Percentiles rank a stretch among this genome's conserved stretches.
These are phyloP conservation scores for Hypoxylon sp. DNA, from an alignment of 2,329 filamentous ascomycete genomes.

Conservation along the genomic window DNA sequence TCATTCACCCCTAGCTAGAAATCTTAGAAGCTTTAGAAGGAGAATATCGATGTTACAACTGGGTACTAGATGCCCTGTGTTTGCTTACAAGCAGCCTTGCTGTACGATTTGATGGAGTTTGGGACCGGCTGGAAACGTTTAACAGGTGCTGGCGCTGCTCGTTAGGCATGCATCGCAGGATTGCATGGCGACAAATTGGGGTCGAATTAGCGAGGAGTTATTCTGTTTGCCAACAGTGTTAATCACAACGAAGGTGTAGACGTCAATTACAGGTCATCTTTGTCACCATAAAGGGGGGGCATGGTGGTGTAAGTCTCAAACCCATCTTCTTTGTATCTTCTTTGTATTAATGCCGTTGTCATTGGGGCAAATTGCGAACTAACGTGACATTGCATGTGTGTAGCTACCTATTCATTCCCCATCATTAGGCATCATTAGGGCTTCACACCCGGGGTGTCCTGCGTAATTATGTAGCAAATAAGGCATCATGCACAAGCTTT, in stretches of 20 bases:
- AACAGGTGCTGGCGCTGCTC: conserved; percentile 23
- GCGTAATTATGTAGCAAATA: conserved; percentile 29
- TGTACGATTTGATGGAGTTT: conserved; percentile 6
- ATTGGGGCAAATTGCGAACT: conserved; percentile 30
- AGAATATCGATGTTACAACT: conserved; percentile 9
- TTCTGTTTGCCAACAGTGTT: background rate
- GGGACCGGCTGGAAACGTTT: conserved; percentile 18
- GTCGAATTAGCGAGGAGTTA: conserved; percentile 35
- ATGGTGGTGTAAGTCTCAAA: conserved; percentile 34
- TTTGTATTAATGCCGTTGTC: conserved; percentile 24
- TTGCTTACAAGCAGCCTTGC: conserved; percentile 10
- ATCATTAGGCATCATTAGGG: conserved; percentile 16
- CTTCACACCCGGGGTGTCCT: conserved; percentile 21
- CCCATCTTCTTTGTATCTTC: conserved; percentile 10
- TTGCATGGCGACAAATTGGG: conserved; percentile 31
- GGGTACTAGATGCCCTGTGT: background rate
- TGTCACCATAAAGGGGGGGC: conserved; percentile 4
- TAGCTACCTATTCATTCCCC: conserved; percentile 23
- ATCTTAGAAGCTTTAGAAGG: background rate
- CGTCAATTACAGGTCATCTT: conserved; percentile 12
- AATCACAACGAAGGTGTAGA: conserved; percentile 4
- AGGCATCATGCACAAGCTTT: conserved; percentile 15
- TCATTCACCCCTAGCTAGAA: background rate
- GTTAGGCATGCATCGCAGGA: conserved; percentile 16
- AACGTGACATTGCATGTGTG: conserved; percentile 40